These are phyloP conservation scores for Picea abies DNA, from an alignment of 83 land plant genomes.

Conservation along the genomic window DNA sequence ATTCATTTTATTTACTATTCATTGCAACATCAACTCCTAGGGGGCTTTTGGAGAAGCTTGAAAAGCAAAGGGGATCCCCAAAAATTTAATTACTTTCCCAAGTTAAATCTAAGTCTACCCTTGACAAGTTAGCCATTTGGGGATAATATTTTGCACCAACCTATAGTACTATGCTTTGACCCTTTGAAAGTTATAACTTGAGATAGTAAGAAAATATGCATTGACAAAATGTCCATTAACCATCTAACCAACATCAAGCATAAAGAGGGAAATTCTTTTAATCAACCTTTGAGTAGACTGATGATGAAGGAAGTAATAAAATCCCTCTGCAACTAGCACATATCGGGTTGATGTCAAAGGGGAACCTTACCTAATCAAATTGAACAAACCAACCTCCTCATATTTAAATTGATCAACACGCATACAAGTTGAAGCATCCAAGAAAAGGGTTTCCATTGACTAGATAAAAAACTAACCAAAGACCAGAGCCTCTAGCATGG, in stretches of 20 bases:
- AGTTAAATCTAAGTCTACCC: too few relatives aligned
- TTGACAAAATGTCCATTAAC: neutral
- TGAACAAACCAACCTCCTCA: neutral
- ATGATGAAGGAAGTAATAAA: neutral
- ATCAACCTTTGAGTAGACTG: neutral
- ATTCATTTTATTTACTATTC: too few relatives aligned
- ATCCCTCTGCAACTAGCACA: neutral
- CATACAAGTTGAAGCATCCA: neutral
- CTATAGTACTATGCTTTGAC: too few relatives aligned
- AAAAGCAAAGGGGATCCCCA: too few relatives aligned
- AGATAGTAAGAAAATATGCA: neutral
- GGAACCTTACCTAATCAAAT: neutral
- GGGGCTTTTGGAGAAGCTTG: too few relatives aligned
- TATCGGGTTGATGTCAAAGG: neutral
- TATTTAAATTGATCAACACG: neutral
- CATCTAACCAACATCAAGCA: neutral
- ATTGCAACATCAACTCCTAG: too few relatives aligned
- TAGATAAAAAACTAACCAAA: neutral
- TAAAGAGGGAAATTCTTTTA: neutral
- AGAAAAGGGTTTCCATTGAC: neutral
- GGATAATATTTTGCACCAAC: too few relatives aligned
- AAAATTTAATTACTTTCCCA: too few relatives aligned
- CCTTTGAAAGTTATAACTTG: too few relatives aligned
- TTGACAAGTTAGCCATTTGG: too few relatives aligned
- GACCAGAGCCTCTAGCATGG: neutral